These are phyloP conservation scores for Clarireedia paspali DNA, from an alignment of 2,329 filamentous ascomycete species.

Conservation along the genomic window DNA sequence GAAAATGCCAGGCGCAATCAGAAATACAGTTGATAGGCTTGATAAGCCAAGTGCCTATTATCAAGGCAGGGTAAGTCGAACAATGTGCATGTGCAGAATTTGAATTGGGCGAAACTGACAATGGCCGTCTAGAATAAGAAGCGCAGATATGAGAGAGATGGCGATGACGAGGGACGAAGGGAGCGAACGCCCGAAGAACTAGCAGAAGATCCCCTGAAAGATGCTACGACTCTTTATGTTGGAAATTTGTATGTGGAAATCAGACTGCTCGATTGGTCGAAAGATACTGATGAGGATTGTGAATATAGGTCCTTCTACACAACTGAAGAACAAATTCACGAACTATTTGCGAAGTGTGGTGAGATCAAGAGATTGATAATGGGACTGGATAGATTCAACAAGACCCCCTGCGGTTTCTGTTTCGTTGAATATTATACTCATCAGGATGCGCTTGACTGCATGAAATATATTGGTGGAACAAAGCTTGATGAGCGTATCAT, in stretches of 20 bases:
- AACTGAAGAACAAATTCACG: constrained; percentile 97
- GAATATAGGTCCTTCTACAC: constrained; percentile 80
- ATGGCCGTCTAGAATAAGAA: constrained; percentile 44
- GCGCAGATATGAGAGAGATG: constrained; percentile 45
- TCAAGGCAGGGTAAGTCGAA: constrained; percentile 59
- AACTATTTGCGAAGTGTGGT: constrained; percentile 91
- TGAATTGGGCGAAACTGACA: constrained; percentile 18
- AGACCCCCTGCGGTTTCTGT: constrained; percentile 98
- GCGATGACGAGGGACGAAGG: constrained; percentile 46
- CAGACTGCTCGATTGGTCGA: background rate
- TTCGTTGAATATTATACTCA: constrained; percentile 99
- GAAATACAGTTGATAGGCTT: constrained; percentile 80
- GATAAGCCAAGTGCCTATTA: constrained; percentile 96
- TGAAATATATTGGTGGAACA: constrained; percentile 97
- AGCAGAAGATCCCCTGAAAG: constrained; percentile 67
- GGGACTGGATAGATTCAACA: constrained; percentile 93
- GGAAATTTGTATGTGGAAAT: constrained; percentile 69
- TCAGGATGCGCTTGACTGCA: constrained; percentile 91
- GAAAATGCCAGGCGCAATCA: constrained; percentile 29
- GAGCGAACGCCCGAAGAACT: constrained; percentile 43
- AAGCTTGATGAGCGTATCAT: constrained; percentile 98
- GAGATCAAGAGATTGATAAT: constrained; percentile 98
- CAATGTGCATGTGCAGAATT: constrained; percentile 8
- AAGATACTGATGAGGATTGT: background rate
- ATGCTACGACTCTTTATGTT: constrained; percentile 93